Conservation (phyloP, 805 yeast species). For the Kazachstania kunashirensis region DNA sequence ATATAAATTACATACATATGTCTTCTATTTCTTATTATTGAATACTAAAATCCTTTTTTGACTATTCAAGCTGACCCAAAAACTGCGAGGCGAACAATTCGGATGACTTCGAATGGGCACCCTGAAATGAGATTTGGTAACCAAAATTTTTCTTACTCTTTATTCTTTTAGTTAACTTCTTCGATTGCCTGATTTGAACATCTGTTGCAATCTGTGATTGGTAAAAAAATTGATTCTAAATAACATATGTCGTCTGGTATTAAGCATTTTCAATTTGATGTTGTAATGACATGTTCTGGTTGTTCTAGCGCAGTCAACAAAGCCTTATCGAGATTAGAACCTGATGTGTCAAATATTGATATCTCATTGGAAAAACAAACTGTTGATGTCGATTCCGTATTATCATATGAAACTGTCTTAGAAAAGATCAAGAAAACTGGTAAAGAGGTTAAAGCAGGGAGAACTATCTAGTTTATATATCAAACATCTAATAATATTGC, state of each 20-base stretch:
- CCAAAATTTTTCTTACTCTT: too few species aligned
- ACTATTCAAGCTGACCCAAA: too few species aligned
- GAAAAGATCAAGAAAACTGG: conserved; percentile 84
- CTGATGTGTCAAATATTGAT: conserved; percentile 56
- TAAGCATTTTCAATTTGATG: conserved; percentile 69
- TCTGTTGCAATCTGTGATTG: too few species aligned
- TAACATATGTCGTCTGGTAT: not conserved
- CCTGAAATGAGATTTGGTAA: not conserved
- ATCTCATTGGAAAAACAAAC: conserved; percentile 73
- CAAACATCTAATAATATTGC: too few species aligned
- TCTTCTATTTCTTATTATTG: too few species aligned
- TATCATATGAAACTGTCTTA: conserved; percentile 70
- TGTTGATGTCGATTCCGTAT: conserved; percentile 62
- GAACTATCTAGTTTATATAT: conserved; percentile 27
- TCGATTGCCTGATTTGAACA: too few species aligned
- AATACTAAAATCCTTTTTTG: too few species aligned
- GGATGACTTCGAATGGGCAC: conserved; percentile 1
- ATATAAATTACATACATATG: too few species aligned
- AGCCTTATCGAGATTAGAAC: conserved; percentile 60
- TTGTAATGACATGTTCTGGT: conserved; percentile 78
- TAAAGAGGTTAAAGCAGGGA: conserved; percentile 65
- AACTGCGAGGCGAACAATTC: too few species aligned
- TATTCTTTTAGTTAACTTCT: too few species aligned
- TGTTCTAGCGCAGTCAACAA: conserved; percentile 82
- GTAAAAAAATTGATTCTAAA: too few species aligned